Evolutionary conservation across 2,329 filamentous ascomycete genomes (phyloP).

Genomic region (Lecanoromycetidae sp.): DNA sequence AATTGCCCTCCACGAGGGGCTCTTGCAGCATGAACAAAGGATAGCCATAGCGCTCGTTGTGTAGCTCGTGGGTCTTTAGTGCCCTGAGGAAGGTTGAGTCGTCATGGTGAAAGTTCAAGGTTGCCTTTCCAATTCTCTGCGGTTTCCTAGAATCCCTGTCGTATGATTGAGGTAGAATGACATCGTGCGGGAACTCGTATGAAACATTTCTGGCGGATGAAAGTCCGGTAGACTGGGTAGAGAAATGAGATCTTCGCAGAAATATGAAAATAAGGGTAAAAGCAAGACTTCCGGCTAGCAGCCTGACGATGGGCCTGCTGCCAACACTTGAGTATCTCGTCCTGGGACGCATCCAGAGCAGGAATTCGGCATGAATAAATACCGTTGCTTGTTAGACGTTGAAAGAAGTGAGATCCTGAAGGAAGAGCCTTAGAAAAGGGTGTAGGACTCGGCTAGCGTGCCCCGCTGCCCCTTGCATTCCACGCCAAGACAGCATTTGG

Average conservation of each 20-base stretch:
- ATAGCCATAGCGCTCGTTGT: conserved; percentile 28
- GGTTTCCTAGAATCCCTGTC: neutral
- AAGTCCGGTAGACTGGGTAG: neutral
- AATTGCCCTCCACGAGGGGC: conserved; percentile 25
- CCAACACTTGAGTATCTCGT: neutral
- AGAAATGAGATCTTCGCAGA: neutral
- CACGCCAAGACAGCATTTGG: too few species aligned
- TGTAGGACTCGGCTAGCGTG: too few species aligned
- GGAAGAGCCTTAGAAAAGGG: too few species aligned
- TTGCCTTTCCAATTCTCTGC: neutral
- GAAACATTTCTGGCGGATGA: too few species aligned
- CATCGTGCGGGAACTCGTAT: neutral
- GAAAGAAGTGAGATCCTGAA: too few species aligned
- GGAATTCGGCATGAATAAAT: too few species aligned
- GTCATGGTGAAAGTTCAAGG: neutral
- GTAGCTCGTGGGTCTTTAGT: conserved; percentile 26
- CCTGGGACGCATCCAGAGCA: neutral
- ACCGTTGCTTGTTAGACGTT: too few species aligned
- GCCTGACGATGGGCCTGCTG: neutral
- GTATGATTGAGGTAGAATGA: neutral
- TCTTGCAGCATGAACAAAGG: conserved; percentile 25
- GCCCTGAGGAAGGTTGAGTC: conserved; percentile 17
- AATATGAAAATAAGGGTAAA: neutral
- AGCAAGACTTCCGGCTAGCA: neutral
- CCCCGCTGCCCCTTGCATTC: too few species aligned